A percentile compares a stretch with the other conserved stretches of the same genome.
phyloP scores from a whole-genome alignment of 2,329 filamentous ascomycete genomes.

The Metarhizium guizhouense region DNA sequence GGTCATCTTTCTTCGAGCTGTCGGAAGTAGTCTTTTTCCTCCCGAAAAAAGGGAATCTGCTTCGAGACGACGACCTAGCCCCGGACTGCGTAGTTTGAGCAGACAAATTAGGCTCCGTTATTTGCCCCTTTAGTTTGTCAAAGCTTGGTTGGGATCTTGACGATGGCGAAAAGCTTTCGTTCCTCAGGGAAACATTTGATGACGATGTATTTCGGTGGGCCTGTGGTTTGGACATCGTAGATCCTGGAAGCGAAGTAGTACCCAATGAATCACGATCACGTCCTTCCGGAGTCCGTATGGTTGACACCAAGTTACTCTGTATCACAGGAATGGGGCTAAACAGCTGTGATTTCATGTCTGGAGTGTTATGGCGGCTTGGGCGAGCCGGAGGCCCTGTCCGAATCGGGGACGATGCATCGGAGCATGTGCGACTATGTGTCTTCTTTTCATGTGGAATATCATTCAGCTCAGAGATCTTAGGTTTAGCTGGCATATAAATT shows the following conservation, averaged over 20 bases:
- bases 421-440: conserved; percentile 27
- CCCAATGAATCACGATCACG: conserved; percentile 30
- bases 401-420: conserved; percentile 14
- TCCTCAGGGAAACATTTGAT: conserved; percentile 15
- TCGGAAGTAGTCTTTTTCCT: conserved; percentile 57
- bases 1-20: conserved; percentile 43
- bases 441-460: conserved; percentile 21
- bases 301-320: conserved; percentile 44
- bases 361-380: conserved; percentile 61
- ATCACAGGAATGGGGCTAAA: conserved; percentile 45
- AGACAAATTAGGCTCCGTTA: conserved; percentile 11
- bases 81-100: conserved; percentile 46
- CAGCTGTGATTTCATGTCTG: conserved; percentile 49
- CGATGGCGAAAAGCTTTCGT: conserved; percentile 8
- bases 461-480: not conserved
- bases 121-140: conserved; percentile 13
- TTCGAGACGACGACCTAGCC: conserved; percentile 43
- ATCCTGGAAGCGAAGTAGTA: conserved; percentile 25
- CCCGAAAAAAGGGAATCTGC: conserved; percentile 70
- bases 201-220: conserved; percentile 21
- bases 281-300: conserved; percentile 31
- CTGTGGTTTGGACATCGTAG: conserved; percentile 23
- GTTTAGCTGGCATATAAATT: not conserved
- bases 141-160: conserved; percentile 7
- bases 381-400: conserved; percentile 42